Evolutionary conservation across 208 protist genomes (phyloP), one percentile per base, ranked within the genome.

Genomic region (Trichomonas gallinae): DNA sequence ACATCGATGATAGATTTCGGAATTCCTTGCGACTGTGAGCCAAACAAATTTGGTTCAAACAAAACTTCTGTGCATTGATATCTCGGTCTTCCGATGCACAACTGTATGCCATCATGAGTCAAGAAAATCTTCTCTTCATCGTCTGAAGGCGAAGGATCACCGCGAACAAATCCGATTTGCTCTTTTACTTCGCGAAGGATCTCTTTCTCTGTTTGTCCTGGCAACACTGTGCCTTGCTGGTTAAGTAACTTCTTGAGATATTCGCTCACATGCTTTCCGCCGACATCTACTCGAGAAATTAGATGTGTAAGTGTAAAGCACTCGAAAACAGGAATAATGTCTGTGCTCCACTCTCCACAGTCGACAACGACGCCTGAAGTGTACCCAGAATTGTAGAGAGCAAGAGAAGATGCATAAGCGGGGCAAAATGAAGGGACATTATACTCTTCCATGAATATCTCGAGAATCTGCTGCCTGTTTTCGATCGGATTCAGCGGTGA

Each of bases 261-360:
- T 42, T 98, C 96, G 34, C 97, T 98, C 0, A 98, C 96, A 82
- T 98, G 97, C 81, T 97, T 96, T 26, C 98, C 98, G 40, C 97
- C 98, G 10, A 98, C 49, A 88, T 98, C 97, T 44, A 98, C 72
- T 83, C 97, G 89, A 13, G 97, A 42, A 96, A 98, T 97, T 40
- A 97, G 97, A 85, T 98, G 97, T 11, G 96, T 93, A 0, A 98
- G 85, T 51, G 96, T 96, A 96, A 97, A 97, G 34, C 97, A 96
- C 89, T 99, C 93, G 97, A 99, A 99, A 96, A 99, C 98, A 96
- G 99, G 99, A 45, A 99, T 98, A 31, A 99, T 98, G 97, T 99
- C 98, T 96, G 98, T 98, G 36, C 99, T 98, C 96, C 98, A 98
- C 97, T 99, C 98, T 46, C 99, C 99, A 96, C 98, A 98, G 96